Evolutionary conservation across 192 early-diverging fungal genomes (phyloP).

Genomic region (Fimicolochytrium jonesii): DNA sequence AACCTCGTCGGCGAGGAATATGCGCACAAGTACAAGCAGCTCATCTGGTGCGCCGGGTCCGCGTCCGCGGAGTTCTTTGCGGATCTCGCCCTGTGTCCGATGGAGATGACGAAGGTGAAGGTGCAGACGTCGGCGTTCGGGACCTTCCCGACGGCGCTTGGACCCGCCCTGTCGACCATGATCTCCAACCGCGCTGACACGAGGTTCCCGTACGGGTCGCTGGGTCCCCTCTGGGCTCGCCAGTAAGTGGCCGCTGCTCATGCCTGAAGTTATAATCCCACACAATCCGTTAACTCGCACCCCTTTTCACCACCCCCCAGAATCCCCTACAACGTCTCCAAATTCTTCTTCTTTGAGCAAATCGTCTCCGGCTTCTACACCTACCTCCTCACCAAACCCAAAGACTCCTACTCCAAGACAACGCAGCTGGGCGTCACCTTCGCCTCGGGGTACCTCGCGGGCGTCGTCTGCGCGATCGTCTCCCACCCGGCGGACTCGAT

Average conservation of each 20-base stretch:
- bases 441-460: conserved; percentile 78
- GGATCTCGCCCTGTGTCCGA: conserved; percentile 75
- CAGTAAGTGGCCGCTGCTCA: conserved; percentile 34
- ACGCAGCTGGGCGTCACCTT: conserved; percentile 76
- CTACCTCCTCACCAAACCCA: conserved; percentile 42
- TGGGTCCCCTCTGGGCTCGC: conserved; percentile 71
- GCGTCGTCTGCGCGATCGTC: conserved; percentile 81
- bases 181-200: conserved; percentile 43
- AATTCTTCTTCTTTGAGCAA: conserved; percentile 78
- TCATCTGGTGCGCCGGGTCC: conserved; percentile 63
- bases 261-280: too few species aligned
- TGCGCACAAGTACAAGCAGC: conserved; percentile 65
- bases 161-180: conserved; percentile 48
- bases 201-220: conserved; percentile 41
- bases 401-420: conserved; percentile 63
- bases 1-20: conserved; percentile 44
- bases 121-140: conserved; percentile 70
- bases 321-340: conserved; percentile 82
- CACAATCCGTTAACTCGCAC: too few species aligned
- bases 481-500: conserved; percentile 87
- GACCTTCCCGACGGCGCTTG: conserved; percentile 64
- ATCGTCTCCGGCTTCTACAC: conserved; percentile 25
- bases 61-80: conserved; percentile 68
- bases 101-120: conserved; percentile 80
- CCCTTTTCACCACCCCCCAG: too few species aligned